Evolutionary conservation across 495 filamentous ascomycete genomes (phyloP).

Genomic region (Daldinia caldariorum): DNA sequence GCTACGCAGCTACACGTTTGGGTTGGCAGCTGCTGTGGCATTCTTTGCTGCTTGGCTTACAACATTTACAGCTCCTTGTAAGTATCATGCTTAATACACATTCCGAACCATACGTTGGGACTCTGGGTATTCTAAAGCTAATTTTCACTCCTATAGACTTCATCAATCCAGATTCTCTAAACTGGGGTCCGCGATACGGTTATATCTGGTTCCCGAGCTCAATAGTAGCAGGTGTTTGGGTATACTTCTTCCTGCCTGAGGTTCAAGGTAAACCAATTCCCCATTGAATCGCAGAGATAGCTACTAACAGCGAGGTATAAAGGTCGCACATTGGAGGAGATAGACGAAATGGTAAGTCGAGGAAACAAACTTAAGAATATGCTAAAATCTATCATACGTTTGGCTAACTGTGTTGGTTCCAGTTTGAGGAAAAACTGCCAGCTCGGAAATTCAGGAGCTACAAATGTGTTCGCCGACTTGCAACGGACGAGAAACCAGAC

Average conservation of each 20-base stretch:
- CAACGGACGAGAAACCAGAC: conserved; percentile 24
- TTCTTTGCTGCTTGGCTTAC: conserved; percentile 60
- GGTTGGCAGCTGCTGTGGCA: conserved; percentile 54
- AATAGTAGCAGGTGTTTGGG: conserved; percentile 54
- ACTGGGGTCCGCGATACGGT: conserved; percentile 61
- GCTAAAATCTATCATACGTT: background rate
- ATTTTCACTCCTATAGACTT: conserved; percentile 48
- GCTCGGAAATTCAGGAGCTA: conserved; percentile 54
- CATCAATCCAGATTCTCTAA: conserved; percentile 60
- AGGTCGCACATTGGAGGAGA: conserved; percentile 55
- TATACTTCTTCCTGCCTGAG: conserved; percentile 59
- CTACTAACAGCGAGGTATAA: conserved; percentile 1
- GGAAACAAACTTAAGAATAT: background rate
- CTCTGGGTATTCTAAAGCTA: background rate
- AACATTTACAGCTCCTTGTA: conserved; percentile 60
- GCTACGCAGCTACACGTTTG: conserved; percentile 58
- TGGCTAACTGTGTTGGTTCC: background rate
- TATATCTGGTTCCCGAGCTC: conserved; percentile 57
- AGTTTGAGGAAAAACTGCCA: conserved; percentile 52
- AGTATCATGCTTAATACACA: conserved; percentile 1
- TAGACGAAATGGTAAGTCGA: conserved; percentile 58
- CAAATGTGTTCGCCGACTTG: conserved; percentile 43
- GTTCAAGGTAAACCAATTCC: conserved; percentile 49
- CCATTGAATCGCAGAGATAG: too few relatives aligned
- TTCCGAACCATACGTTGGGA: background rate